Percentiles rank a stretch among this genome's conserved stretches.
These are phyloP conservation scores for Penium margaritaceum DNA, from an alignment of 139 green algal genomes.

Conservation along the genomic window DNA sequence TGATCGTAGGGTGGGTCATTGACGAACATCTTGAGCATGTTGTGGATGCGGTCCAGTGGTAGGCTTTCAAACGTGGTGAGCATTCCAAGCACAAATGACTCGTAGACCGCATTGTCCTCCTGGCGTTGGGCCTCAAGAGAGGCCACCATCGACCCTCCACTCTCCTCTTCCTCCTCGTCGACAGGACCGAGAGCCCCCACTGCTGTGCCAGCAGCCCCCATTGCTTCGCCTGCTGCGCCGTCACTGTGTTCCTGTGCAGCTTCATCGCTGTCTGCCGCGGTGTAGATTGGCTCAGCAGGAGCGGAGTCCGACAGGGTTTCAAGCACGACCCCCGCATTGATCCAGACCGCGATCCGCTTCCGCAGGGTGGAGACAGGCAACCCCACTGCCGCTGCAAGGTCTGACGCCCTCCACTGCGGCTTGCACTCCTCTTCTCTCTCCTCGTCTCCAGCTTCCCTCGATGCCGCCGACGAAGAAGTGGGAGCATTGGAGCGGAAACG, in stretches of 20 bases:
- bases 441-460: neutral
- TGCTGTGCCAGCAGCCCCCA: too few relatives aligned
- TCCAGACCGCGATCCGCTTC: conserved; percentile 70
- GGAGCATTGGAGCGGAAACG: too few relatives aligned
- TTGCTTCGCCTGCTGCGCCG: too few relatives aligned
- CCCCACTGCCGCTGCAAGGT: conserved; percentile 57
- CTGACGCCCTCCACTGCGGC: conserved; percentile 34
- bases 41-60: conserved; percentile 79
- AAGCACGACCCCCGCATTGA: conserved; percentile 58
- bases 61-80: conserved; percentile 78
- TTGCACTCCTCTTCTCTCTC: neutral
- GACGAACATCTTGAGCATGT: conserved; percentile 93
- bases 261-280: conserved; percentile 12
- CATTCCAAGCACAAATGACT: conserved; percentile 77
- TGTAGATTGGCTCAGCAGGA: conserved; percentile 10
- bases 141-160: conserved; percentile 25
- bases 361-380: conserved; percentile 55
- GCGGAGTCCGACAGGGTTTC: too few relatives aligned
- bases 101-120: conserved; percentile 45
- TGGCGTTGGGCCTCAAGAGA: conserved; percentile 16
- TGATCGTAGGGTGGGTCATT: conserved; percentile 75
- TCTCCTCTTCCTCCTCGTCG: conserved; percentile 33
- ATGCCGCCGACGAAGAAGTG: conserved; percentile 1
- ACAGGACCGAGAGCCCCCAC: too few relatives aligned
- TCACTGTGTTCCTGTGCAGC: too few relatives aligned